Evolutionary conservation across 805 yeast species (phyloP), one percentile per base, ranked within the genome.

Genomic region (Lipomyces yamanashiensis): DNA sequence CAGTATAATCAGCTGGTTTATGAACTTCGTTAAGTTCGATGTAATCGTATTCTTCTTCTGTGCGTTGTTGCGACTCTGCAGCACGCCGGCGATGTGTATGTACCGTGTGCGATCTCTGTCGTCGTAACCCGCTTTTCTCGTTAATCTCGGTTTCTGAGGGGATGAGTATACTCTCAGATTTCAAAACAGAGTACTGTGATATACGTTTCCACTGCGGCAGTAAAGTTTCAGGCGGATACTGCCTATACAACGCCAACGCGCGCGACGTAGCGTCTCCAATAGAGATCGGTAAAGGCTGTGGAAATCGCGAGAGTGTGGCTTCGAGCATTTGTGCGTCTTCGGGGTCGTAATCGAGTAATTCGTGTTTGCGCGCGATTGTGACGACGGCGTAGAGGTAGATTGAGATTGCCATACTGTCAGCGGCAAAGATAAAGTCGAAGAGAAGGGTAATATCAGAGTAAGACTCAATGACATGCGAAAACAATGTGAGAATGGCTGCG

Each of bases 401-500:
- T 6, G 84, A 81, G 15, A 82, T 76, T 1, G 80, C 70, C 59
- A 89, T 82, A 0, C 89, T 84, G 57, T 81, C 81, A 52, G 84
- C 76, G 19, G 87, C 79, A 44, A 92, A 76, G 7, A 88, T 78
- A 59, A 82, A 83, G 73, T 90, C 96, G 84, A 95, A 90, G 2
- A 93, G 74, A 2, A 80, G 74, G 61, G 84, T 79, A 7, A 89
- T 75, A 36, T 84, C 82, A 12, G 76, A 77, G 54, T 82, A 76
- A 40, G 80, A 78, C 50, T 78, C 76, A 19, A 84, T 67, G 64
- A 90, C 92, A 76, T 92, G 98, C 8, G 93, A 79, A 73, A 87
- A 90, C 52, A 90, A 70, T 0, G 98, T 91, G 41, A 93, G 79
- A 0, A 93, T 77, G 0, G 93, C 83, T 19, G 97, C 88, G 15